Evolutionary conservation across 345 rosid genomes (phyloP), one percentile per base, ranked within the genome.

Genomic region (Nasturtium officinale): DNA sequence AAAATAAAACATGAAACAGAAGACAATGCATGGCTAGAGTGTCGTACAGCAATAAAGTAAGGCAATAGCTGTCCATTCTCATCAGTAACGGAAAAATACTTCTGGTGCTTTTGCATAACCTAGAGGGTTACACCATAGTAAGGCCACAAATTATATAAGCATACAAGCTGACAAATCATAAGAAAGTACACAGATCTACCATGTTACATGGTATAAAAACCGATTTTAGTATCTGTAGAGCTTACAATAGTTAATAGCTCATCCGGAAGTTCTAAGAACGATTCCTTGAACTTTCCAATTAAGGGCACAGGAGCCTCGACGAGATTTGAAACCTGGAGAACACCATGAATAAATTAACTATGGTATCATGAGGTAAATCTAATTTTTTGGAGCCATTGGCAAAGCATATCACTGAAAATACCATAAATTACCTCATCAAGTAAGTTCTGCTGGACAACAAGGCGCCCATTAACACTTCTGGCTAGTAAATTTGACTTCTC

Each of bases 41-140:
- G 78, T 60, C 88, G 80, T 79, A 94, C 96, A 65, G 96, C 85
- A 78, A 94, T 88, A 80, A 94, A 94, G 79, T 83, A 85, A 58
- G 97, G 98, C 76, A 91, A 74, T 74, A 94, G 85, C 77, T 69
- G 76, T 76, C 97, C 96, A 65, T 45, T 75, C 69, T 78, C 86
- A 81, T 90, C 87, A 40, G 78, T 82, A 54, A 93, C 13, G 30
- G 97, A 85, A 71, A 93, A 87, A 82, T 90, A 93, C 79, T 90
- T 93, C 83, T 93, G 98, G 77, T 93, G 97, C 83, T 93, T 90
- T 83, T 86, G 93, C 98, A 93, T 90, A 56, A 93, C 98, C 98
- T 90, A 86, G 58, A 81, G 54, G 63, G 33, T 55, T 55, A 57
- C 54, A 67, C 50, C 61, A 77, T 12, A 77, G 10, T 7, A 48